phyloP scores from a whole-genome alignment of 140 eudicot species.

The Ambrosia hybrid region DNA sequence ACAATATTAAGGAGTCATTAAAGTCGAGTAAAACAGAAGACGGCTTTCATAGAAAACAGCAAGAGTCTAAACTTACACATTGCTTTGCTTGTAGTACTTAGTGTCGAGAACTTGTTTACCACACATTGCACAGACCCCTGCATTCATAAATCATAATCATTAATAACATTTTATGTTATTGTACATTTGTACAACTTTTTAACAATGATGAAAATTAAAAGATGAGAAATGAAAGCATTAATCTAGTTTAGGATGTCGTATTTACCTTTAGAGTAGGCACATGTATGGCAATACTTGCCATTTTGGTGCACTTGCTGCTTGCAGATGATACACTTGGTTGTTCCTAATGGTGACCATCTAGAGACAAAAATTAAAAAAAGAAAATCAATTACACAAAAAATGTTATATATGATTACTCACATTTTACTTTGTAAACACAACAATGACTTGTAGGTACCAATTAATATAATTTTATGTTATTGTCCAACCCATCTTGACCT shows the following conservation, averaged over 20 bases:
- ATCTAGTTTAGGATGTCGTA: conserved; percentile 9
- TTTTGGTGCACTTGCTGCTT: conserved; percentile 99
- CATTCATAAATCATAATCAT: conserved; percentile 22
- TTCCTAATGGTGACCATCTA: conserved; percentile 98
- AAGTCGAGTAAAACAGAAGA: conserved; percentile 5
- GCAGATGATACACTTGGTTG: conserved; percentile 82
- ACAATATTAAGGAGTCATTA: conserved; percentile 6
- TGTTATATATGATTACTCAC: neutral
- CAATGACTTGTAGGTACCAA: neutral
- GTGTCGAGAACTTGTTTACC: conserved; percentile 97
- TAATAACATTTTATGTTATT: conserved; percentile 5
- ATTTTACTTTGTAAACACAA: neutral
- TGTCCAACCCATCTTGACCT: neutral
- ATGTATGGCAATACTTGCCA: conserved; percentile 92
- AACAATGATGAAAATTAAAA: neutral
- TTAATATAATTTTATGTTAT: too few species aligned
- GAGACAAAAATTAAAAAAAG: conserved; percentile 8
- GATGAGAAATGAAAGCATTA: neutral
- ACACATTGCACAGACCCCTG: conserved; percentile 99
- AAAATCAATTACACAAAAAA: neutral
- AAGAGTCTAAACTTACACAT: conserved; percentile 36
- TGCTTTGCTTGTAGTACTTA: conserved; percentile 92
- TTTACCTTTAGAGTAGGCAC: conserved; percentile 92
- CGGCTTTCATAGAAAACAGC: conserved; percentile 9
- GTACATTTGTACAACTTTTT: neutral